Evolutionary conservation across 116 monocot genomes (phyloP).

Genomic region (Zostera marina): DNA sequence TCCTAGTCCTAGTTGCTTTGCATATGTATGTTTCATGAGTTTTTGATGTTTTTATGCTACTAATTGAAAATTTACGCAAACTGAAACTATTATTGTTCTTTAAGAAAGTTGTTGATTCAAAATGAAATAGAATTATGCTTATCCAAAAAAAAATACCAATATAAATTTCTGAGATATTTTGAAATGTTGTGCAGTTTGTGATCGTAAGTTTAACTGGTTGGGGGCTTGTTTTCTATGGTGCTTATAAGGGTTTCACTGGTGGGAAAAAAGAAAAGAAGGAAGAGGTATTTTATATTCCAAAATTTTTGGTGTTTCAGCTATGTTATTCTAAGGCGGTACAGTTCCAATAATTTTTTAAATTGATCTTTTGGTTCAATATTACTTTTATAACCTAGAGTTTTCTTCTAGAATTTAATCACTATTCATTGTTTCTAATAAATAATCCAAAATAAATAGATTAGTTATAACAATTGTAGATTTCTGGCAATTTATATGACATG

Average conservation of each 20-base stretch:
- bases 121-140: background rate
- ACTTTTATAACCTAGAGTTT: background rate
- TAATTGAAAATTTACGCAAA: too few species aligned
- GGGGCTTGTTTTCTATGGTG: conserved; percentile 39
- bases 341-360: background rate
- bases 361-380: too few species aligned
- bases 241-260: conserved; percentile 28
- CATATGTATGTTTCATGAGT: too few species aligned
- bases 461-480: background rate
- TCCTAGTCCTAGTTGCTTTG: too few species aligned
- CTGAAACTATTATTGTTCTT: too few species aligned
- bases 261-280: conserved; percentile 35
- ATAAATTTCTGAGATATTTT: background rate
- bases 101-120: background rate
- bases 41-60: too few species aligned
- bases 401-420: background rate
- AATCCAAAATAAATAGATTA: background rate
- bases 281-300: conserved; percentile 7
- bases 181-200: conserved; percentile 28
- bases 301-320: background rate
- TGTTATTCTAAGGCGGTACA: background rate
- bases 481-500: too few species aligned
- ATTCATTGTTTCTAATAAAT: background rate
- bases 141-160: background rate
- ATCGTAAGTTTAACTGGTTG: conserved; percentile 37